These are phyloP conservation scores for Theileria annulata DNA, from an alignment of 169 alveolate species.

Conservation along the genomic window DNA sequence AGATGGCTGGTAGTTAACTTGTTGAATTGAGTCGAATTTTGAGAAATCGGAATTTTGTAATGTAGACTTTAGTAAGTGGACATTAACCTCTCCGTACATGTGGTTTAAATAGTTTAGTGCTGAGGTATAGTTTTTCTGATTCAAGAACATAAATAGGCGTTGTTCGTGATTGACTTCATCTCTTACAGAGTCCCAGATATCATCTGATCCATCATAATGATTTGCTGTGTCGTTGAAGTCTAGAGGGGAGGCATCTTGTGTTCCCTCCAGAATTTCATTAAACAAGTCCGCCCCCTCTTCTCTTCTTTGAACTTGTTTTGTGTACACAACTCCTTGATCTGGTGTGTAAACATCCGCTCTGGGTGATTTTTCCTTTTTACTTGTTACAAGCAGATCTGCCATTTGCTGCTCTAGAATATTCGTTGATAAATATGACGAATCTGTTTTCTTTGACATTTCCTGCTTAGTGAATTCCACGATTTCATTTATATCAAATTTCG, in stretches of 20 bases:
- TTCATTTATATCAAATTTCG: conserved; percentile 11
- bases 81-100: conserved; percentile 14
- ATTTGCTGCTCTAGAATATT: conserved; percentile 5
- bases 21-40: background rate
- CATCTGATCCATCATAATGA: background rate
- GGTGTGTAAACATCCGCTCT: conserved; percentile 5
- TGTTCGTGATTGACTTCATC: background rate
- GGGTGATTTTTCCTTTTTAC: conserved; percentile 24
- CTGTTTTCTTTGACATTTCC: conserved; percentile 33
- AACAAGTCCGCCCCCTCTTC: background rate
- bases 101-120: background rate
- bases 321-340: background rate
- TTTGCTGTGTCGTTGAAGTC: background rate
- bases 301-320: conserved; percentile 4
- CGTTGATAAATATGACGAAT: background rate
- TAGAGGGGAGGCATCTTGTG: background rate
- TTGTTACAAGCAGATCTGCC: background rate
- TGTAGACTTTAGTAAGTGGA: background rate
- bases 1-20: background rate
- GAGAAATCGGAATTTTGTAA: background rate
- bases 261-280: conserved; percentile 1
- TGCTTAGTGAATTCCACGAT: conserved; percentile 9
- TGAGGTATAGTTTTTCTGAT: background rate
- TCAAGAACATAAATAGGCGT: conserved; percentile 6
- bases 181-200: background rate